A percentile compares a stretch with the other conserved stretches of the same genome.
These are phyloP conservation scores for Lathyrus aphaca DNA, from an alignment of 306 rosid genomes.

Conservation along the genomic window DNA sequence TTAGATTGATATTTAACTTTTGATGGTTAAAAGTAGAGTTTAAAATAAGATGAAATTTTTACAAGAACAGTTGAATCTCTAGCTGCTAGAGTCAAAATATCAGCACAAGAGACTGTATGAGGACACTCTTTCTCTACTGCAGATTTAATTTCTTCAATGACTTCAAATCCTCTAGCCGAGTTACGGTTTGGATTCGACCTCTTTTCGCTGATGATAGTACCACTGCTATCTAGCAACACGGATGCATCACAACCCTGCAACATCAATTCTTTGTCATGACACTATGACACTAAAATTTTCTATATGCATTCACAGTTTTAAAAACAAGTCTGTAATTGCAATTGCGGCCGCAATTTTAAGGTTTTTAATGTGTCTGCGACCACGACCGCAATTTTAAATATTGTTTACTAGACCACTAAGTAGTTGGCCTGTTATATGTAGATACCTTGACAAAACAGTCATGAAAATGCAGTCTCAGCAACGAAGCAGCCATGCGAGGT, in stretches of 20 bases:
- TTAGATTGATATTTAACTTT: slow-evolving; percentile 1
- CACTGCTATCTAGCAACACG: slow-evolving; percentile 70
- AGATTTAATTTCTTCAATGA: slow-evolving; percentile 81
- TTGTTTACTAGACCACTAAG: neutral
- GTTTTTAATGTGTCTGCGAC: neutral
- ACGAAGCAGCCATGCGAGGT: slow-evolving; percentile 86
- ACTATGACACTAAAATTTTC: neutral
- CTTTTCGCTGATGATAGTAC: slow-evolving; percentile 75
- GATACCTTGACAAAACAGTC: slow-evolving; percentile 92
- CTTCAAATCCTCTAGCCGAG: slow-evolving; percentile 84
- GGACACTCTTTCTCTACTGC: slow-evolving; percentile 90
- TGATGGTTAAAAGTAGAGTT: slow-evolving; percentile 4
- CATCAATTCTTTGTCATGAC: slow-evolving; percentile 18
- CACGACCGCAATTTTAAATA: neutral
- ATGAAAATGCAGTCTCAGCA: slow-evolving; percentile 84
- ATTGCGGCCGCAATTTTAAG: neutral
- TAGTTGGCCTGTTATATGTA: neutral
- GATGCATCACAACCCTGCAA: slow-evolving; percentile 97
- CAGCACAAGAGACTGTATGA: slow-evolving; percentile 86
- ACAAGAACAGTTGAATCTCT: slow-evolving; percentile 90
- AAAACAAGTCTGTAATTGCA: neutral
- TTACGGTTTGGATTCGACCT: slow-evolving; percentile 73
- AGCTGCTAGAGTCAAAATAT: slow-evolving; percentile 79
- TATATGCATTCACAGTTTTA: neutral
- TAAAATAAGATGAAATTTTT: slow-evolving; percentile 28